phyloP scores from a whole-genome alignment of 2,329 filamentous ascomycete genomes.

The Talaromyces albobiverticillius region DNA sequence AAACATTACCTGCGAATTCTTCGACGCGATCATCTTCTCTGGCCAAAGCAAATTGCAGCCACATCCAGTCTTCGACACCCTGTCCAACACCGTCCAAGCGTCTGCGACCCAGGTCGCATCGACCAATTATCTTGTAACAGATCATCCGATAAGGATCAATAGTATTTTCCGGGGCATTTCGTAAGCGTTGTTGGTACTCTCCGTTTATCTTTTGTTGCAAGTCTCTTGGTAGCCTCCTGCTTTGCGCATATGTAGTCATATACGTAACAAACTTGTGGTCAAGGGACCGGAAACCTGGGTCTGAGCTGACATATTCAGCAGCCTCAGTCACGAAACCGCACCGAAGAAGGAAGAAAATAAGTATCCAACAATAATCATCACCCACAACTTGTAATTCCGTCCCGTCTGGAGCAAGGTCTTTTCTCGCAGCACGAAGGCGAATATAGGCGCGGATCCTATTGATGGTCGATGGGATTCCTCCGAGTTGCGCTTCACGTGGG shows the following conservation, averaged over 20 bases:
- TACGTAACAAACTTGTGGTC: constrained; percentile 89
- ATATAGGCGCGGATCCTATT: constrained; percentile 94
- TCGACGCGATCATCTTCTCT: constrained; percentile 60
- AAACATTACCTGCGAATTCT: constrained; percentile 61
- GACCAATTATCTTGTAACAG: constrained; percentile 96
- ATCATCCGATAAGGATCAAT: constrained; percentile 95
- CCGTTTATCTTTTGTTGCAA: constrained; percentile 84
- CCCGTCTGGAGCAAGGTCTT: constrained; percentile 79
- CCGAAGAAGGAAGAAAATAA: constrained; percentile 87
- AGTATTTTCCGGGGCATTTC: constrained; percentile 80
- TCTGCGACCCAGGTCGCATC: constrained; percentile 59
- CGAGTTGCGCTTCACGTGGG: constrained; percentile 82
- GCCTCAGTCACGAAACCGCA: constrained; percentile 82
- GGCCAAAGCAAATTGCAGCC: constrained; percentile 63
- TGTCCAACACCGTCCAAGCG: constrained; percentile 58
- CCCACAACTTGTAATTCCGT: constrained; percentile 75
- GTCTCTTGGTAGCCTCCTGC: constrained; percentile 73
- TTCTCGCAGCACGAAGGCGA: constrained; percentile 72
- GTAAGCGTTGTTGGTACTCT: constrained; percentile 81
- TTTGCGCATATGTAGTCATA: constrained; percentile 77
- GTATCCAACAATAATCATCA: constrained; percentile 86
- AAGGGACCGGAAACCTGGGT: constrained; percentile 78
- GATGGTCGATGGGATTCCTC: constrained; percentile 80
- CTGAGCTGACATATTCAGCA: constrained; percentile 78
- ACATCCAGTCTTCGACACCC: constrained; percentile 65